Evolutionary conservation across 176 grass and related monocot species (phyloP).

Genomic region (Chrysopogon serrulatus): DNA sequence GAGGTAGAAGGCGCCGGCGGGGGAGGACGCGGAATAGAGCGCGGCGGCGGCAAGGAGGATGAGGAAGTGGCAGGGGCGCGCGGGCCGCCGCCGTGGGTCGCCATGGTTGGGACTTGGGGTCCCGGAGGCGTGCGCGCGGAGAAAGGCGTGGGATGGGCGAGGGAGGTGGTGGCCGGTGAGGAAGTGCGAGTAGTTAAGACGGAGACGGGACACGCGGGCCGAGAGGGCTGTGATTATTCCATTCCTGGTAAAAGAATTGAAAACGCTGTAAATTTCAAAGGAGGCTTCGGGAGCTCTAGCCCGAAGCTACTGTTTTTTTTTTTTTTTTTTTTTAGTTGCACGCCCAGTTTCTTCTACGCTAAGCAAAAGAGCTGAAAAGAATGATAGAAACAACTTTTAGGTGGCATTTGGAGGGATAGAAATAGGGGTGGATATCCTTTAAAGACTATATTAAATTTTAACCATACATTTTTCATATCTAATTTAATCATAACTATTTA

Average conservation of each 20-base stretch:
- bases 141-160: background rate
- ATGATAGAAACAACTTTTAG: too few species aligned
- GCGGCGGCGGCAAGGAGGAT: background rate
- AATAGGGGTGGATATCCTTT: too few species aligned
- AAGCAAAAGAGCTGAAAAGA: too few species aligned
- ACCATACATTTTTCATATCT: too few species aligned
- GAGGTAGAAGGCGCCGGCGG: constrained; percentile 69
- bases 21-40: background rate
- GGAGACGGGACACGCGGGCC: background rate
- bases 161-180: background rate
- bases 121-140: background rate
- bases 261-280: background rate
- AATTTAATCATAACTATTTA: too few species aligned
- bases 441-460: too few species aligned
- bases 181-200: background rate
- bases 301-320: background rate
- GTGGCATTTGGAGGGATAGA: too few species aligned
- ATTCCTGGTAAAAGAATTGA: background rate
- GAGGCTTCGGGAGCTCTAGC: background rate
- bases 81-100: constrained; percentile 17
- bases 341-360: too few species aligned
- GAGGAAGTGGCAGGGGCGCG: background rate
- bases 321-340: too few species aligned
- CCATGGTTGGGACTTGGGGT: constrained; percentile 18
- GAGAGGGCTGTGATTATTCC: background rate